Percentiles rank a stretch among this genome's conserved stretches.
These are phyloP conservation scores for Spongispora temasekensis DNA, from an alignment of 1,284 basidiomycete genomes.

Conservation along the genomic window DNA sequence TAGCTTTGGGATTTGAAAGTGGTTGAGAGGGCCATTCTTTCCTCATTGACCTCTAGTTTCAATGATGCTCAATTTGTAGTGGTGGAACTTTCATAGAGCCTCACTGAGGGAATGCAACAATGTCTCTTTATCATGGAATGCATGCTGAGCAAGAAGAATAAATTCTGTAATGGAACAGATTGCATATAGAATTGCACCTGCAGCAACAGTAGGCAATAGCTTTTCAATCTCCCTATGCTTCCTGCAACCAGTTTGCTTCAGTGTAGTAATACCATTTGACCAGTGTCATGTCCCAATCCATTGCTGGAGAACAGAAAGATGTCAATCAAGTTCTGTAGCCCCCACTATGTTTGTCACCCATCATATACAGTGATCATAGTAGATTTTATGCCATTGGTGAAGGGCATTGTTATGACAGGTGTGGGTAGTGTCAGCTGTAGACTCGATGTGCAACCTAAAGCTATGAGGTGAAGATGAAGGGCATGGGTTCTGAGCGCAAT, in stretches of 20 bases:
- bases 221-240: background rate
- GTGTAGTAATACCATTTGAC: background rate
- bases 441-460: no score
- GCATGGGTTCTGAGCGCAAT: no score
- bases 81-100: conserved; percentile 13
- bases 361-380: background rate
- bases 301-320: background rate
- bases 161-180: conserved; percentile 16
- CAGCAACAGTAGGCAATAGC: background rate
- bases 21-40: conserved; percentile 10
- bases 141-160: conserved; percentile 13
- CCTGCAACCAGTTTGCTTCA: background rate
- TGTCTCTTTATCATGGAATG: conserved; percentile 2
- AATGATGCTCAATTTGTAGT: conserved; percentile 12
- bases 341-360: background rate
- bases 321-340: background rate
- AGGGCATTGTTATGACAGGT: no score
- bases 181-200: conserved; percentile 3
- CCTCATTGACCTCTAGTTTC: conserved; percentile 1
- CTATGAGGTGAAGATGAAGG: no score
- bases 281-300: background rate
- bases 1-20: conserved; percentile 16
- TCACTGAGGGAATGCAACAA: background rate
- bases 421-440: no score
- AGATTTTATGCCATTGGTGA: background rate